phyloP scores from a whole-genome alignment of 2,329 filamentous ascomycete genomes.

The Cercospora citrullina region DNA sequence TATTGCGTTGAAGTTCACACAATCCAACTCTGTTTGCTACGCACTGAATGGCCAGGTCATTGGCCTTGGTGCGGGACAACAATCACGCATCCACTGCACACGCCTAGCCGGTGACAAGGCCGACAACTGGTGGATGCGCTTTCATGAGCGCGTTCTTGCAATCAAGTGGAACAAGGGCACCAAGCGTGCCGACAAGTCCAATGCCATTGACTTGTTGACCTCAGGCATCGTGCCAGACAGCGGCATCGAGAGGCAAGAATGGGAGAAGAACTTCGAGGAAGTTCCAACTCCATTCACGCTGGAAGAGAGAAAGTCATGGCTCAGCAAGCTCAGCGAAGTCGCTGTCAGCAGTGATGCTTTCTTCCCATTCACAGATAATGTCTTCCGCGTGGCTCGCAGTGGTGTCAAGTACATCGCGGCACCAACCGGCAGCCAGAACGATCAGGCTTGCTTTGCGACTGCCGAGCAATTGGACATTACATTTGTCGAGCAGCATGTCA shows the following conservation, averaged over 20 bases:
- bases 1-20: constrained; percentile 96
- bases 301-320: constrained; percentile 84
- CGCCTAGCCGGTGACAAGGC: constrained; percentile 96
- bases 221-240: constrained; percentile 83
- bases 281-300: constrained; percentile 79
- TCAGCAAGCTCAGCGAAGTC: constrained; percentile 76
- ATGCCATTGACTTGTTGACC: constrained; percentile 93
- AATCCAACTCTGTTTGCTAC: constrained; percentile 99
- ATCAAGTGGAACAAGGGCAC: constrained; percentile 98
- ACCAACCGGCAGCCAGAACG: constrained; percentile 86
- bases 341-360: constrained; percentile 94
- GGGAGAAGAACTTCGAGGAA: constrained; percentile 86
- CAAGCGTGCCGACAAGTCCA: constrained; percentile 96
- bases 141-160: constrained; percentile 82
- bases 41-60: constrained; percentile 90
- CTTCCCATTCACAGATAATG: constrained; percentile 98
- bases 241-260: constrained; percentile 80
- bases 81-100: constrained; percentile 98
- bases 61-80: constrained; percentile 92
- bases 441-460: constrained; percentile 77
- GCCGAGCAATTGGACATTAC: constrained; percentile 89
- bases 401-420: constrained; percentile 96
- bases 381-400: constrained; percentile 84
- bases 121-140: constrained; percentile 99
- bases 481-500: constrained; percentile 91